Percentiles rank a stretch among this genome's conserved stretches.
Evolutionary conservation across 305 asterid genomes (phyloP).

Genomic region (Plantago coronopus): DNA sequence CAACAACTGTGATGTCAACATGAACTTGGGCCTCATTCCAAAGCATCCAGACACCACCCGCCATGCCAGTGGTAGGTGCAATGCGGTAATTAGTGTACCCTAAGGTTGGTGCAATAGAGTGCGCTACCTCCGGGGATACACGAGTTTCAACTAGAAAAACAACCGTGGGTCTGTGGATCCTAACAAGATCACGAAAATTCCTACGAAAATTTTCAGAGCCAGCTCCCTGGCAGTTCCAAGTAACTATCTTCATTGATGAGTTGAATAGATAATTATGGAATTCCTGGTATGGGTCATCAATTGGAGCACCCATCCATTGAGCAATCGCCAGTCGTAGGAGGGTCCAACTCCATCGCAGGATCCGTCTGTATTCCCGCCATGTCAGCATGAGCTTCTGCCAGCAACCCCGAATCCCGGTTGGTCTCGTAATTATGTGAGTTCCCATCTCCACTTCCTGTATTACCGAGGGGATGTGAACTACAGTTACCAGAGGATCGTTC

Average conservation of each 20-base stretch:
- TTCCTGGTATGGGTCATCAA: background rate
- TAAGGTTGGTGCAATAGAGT: background rate
- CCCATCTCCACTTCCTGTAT: too few species aligned
- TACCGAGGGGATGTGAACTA: too few species aligned
- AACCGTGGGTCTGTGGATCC: background rate
- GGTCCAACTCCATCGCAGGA: too few species aligned
- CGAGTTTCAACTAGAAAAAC: background rate
- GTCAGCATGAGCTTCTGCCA: too few species aligned
- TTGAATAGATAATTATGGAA: background rate
- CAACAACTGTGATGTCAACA: too few species aligned
- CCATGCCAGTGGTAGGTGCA: background rate
- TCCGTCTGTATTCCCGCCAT: too few species aligned
- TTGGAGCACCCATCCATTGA: background rate
- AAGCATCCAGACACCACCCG: background rate
- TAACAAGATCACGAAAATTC: background rate
- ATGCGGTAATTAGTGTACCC: background rate
- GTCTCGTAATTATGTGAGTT: too few species aligned
- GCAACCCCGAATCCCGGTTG: too few species aligned
- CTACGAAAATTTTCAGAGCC: background rate
- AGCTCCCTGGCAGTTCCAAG: conserved; percentile 3
- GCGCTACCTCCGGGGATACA: background rate
- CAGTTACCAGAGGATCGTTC: too few species aligned
- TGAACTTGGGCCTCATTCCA: background rate
- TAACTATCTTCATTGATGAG: background rate
- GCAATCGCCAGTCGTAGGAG: background rate